A percentile compares a stretch with the other conserved stretches of the same genome.
These are phyloP conservation scores for Magnolia kwangsiensis DNA, from an alignment of 164 flowering plant genomes.

Conservation along the genomic window DNA sequence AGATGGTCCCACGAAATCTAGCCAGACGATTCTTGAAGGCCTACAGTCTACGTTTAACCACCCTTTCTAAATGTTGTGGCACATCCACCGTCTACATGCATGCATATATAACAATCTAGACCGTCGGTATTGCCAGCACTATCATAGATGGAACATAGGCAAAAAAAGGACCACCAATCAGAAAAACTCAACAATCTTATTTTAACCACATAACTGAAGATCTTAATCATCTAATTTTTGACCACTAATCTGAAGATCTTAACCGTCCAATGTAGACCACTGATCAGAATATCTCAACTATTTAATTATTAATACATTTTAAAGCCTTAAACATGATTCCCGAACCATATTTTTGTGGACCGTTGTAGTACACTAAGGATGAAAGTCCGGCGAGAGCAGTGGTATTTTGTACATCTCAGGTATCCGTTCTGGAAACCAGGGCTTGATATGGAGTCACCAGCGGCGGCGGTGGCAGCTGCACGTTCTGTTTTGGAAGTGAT, in stretches of 20 bases:
- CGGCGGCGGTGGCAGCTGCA: background rate
- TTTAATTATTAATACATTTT: background rate
- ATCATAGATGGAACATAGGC: too few species aligned
- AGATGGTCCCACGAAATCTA: too few species aligned
- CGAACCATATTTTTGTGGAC: background rate
- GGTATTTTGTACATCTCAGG: conserved; percentile 3
- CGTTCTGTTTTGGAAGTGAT: background rate
- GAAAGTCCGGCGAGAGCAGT: background rate
- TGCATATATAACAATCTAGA: too few species aligned
- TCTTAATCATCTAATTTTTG: too few species aligned
- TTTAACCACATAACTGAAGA: too few species aligned
- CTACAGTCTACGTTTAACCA: too few species aligned
- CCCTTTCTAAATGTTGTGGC: too few species aligned
- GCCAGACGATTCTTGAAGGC: too few species aligned
- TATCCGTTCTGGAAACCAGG: background rate
- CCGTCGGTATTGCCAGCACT: too few species aligned
- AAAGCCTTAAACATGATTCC: background rate
- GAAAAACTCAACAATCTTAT: too few species aligned
- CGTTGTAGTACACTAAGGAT: background rate
- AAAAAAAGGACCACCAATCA: too few species aligned
- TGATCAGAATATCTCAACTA: background rate
- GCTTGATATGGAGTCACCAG: background rate
- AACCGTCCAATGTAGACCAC: background rate
- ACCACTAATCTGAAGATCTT: background rate
- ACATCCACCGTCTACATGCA: too few species aligned